Evolutionary conservation across 1,284 basidiomycete genomes (phyloP).

Genomic region (Schizopora paradoxa): DNA sequence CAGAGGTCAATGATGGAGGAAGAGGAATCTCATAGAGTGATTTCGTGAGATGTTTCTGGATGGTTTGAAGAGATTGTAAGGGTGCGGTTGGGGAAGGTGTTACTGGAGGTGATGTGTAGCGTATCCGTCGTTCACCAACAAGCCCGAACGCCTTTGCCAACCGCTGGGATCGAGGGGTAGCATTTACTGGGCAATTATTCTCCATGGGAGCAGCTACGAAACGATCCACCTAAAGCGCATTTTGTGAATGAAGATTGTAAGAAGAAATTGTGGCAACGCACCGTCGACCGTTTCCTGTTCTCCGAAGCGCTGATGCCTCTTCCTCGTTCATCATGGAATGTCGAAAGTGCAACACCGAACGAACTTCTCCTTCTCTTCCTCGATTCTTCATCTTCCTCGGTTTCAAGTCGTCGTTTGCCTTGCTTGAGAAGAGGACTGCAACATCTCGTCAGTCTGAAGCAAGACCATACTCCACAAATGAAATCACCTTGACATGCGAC

Average conservation of each 20-base stretch:
- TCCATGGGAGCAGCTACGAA: constrained; percentile 9
- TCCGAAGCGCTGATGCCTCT: too few relatives aligned
- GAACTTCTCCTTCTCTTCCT: constrained; percentile 13
- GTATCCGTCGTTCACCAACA: constrained; percentile 8
- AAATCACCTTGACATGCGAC: too few relatives aligned
- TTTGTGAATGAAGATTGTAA: neutral
- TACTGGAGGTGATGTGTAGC: constrained; percentile 5
- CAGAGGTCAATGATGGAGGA: constrained; percentile 12
- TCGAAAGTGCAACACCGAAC: constrained; percentile 11
- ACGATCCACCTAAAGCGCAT: constrained; percentile 9
- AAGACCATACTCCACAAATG: too few relatives aligned
- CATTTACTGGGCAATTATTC: constrained; percentile 5
- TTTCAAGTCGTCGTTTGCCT: too few relatives aligned
- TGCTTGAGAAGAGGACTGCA: too few relatives aligned
- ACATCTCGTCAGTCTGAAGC: too few relatives aligned
- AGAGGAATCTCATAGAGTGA: constrained; percentile 11
- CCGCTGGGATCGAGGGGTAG: constrained; percentile 15
- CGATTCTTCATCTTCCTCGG: too few relatives aligned
- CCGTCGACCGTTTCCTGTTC: neutral
- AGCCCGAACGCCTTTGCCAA: constrained; percentile 13
- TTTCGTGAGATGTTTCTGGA: constrained; percentile 5
- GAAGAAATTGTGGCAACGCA: neutral
- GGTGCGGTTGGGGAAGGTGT: neutral
- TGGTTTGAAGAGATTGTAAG: neutral
- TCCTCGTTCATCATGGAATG: constrained; percentile 12